Evolutionary conservation across 2,329 filamentous ascomycete genomes (phyloP), one percentile per base, ranked within the genome.

Genomic region (Amylocarpus encephaloides): DNA sequence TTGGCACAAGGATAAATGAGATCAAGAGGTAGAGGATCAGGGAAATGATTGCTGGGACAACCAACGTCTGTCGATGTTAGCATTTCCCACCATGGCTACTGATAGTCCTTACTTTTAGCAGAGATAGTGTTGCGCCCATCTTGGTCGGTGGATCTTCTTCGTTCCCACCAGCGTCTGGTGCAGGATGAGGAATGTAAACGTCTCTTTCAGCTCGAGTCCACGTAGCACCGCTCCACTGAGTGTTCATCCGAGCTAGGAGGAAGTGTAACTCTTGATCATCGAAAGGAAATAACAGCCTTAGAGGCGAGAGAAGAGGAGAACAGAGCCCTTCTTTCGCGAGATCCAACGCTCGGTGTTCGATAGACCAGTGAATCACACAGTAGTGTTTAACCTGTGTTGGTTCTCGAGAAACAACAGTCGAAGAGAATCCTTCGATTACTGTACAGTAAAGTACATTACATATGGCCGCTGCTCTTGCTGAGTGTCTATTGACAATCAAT

Each of bases 41-140:
- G 41, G 86, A 86, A 63, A 89, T 82, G 63, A 83, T 62, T 47
- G 85, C 85, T 32, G 86, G 86, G 56, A 88, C 71, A 60, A 88
- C 67, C 55, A 90, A 70, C 5, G 83, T 86, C 86, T 90, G 62
- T 39, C 26, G 10, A 32, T 40, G 52, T 61, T 46, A 59, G 55
- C 40, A 39, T 39, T 36, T 5, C 40, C 7, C 15, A 15, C 38
- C 42, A 40, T 12, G 11, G 18, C n/a, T 32, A 5, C 46, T 29
- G 22, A 38, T 33, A 22, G 43, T 26, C 36, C 47, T 36, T 56
- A 64, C 63, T 58, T 65, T 64, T 19, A 67, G 43, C 22, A 68
- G 51, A 9, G 62, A 63, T 16, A 60, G 39, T 19, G 53, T 53
- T 6, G 63, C 51, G n/a, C 57, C 59, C 62, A 63, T 63, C 4